phyloP scores from a whole-genome alignment of 139 green algal genomes.

The Tetraselmis striata region DNA sequence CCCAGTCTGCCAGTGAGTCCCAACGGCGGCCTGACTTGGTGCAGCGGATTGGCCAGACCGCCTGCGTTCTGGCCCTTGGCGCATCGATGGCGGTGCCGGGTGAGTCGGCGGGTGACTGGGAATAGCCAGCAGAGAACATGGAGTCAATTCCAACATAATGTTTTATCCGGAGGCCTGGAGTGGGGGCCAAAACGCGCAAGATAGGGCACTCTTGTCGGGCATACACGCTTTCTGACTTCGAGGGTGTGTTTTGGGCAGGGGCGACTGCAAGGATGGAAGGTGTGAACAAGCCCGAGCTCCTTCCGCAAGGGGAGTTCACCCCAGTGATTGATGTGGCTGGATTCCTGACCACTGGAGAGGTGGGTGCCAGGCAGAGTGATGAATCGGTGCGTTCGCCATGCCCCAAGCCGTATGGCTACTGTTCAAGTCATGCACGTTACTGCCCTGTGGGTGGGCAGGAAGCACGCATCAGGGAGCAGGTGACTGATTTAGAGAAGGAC shows the following conservation, averaged over 20 bases:
- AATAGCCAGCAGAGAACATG: too few relatives aligned
- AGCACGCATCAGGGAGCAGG: slow-evolving; percentile 47
- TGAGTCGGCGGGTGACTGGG: too few relatives aligned
- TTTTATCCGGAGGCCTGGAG: not conserved
- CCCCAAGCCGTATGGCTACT: not conserved
- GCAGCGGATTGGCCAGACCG: not conserved
- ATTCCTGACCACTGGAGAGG: slow-evolving; percentile 79
- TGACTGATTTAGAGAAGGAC: slow-evolving; percentile 74
- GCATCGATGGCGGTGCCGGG: not conserved
- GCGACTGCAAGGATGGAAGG: slow-evolving; percentile 69
- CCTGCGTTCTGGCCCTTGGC: not conserved
- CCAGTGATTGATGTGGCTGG: slow-evolving; percentile 91
- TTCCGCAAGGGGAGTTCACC: slow-evolving; percentile 65
- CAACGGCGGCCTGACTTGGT: too few relatives aligned
- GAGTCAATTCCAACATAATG: not conserved
- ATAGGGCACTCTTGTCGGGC: too few relatives aligned
- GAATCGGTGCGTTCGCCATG: too few relatives aligned
- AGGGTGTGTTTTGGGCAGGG: too few relatives aligned
- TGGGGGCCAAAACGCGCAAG: too few relatives aligned
- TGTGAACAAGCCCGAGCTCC: slow-evolving; percentile 94
- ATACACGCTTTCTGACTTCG: too few relatives aligned
- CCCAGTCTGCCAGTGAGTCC: too few relatives aligned
- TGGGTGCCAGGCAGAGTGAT: too few relatives aligned
- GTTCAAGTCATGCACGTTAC: slow-evolving; percentile 24
- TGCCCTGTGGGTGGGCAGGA: slow-evolving; percentile 51